Base-by-base conservation (phyloP, 2,329 filamentous ascomycete species). In the Xenosphaeropsis pyriputrescens region DNA sequence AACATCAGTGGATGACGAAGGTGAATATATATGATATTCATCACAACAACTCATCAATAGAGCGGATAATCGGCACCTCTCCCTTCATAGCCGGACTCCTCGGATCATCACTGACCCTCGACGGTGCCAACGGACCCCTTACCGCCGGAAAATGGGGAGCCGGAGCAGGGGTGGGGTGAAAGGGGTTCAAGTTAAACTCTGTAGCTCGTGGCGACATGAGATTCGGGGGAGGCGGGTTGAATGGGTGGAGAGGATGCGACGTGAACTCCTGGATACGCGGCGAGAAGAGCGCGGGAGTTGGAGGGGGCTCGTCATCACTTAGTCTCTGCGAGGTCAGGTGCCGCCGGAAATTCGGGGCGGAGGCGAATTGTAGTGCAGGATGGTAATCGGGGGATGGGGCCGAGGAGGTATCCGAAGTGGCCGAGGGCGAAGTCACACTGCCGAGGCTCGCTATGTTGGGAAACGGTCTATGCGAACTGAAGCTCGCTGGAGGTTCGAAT, bases 1-100 rank as follows among this genome's bases (percentile, higher is more conserved):
- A n/a, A 26, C 36, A 31, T 39, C 36, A 37, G 8, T 11, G 8
- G 22, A 26, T 26, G 22, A 26, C 22, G 22, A 29, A 15, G 29
- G 22, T 15, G 32, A 32, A 32, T 8, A 32, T n/a, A 29, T 8
- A 15, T 32, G 16, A 32, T 35, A 35, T 14, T 15, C 13, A 40
- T 68, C 67, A 86, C 57, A 88, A 63, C 37, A 85, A 64, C 50
- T 86, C 81, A 54, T 84, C 79, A 50, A 89, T 89, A 41, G 79
- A 86, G 40, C 82, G 68, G 37, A 77, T 74, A 43, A 89, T 86
- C 3, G 82, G 79, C 41, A 74, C 75, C 54, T 81, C 79, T 30
- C 82, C 81, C 50, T 72, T 74, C 11, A 79, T 82, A 0, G 80
- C 78, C 13, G 82, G 82, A 53, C 81, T 86, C 47, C 83, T 64